Conservation (phyloP, 2,329 filamentous ascomycete species). For the Phaeosphaeria sp. region DNA sequence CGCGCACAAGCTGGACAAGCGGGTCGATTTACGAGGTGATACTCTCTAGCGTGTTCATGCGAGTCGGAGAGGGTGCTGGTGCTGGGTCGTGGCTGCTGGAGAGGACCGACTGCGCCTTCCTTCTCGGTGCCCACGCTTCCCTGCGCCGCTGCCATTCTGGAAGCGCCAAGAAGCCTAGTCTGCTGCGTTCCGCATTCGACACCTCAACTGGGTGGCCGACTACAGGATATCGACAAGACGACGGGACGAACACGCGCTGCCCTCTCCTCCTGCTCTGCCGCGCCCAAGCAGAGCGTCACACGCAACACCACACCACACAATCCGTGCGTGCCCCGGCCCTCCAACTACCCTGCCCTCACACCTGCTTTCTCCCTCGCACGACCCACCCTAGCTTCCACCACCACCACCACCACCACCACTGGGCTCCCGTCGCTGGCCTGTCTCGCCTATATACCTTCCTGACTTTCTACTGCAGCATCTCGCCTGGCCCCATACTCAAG, state of each 20-base stretch:
- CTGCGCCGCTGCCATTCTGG: constrained; percentile 2
- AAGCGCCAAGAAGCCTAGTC: constrained; percentile 5
- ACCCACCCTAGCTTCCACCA: constrained; percentile 11
- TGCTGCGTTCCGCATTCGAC: constrained; percentile 7
- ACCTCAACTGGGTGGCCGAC: constrained; percentile 2
- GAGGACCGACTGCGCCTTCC: constrained; percentile 5
- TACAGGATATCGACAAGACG: constrained; percentile 1
- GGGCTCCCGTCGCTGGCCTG: constrained; percentile 22
- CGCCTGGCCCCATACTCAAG: constrained; percentile 1
- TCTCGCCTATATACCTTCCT: constrained; percentile 12
- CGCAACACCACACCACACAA: constrained; percentile 5
- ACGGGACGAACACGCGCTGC: constrained; percentile 11
- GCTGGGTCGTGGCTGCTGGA: constrained; percentile 3
- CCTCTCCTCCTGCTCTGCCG: constrained; percentile 8
- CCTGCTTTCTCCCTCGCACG: constrained; percentile 15
- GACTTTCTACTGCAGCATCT: constrained; percentile 12
- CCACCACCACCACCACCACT: too few species aligned
- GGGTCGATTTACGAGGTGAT: constrained; percentile 11
- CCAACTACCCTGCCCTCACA: constrained; percentile 16
- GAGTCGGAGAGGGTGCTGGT: neutral
- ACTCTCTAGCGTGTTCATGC: neutral
- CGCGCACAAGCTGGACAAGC: constrained; percentile 20
- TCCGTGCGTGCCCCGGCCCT: constrained; percentile 24
- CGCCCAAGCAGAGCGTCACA: constrained; percentile 7
- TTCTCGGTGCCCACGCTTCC: too few species aligned